Conservation (phyloP, 164 flowering plant genomes). For the Amborella trichopoda region DNA sequence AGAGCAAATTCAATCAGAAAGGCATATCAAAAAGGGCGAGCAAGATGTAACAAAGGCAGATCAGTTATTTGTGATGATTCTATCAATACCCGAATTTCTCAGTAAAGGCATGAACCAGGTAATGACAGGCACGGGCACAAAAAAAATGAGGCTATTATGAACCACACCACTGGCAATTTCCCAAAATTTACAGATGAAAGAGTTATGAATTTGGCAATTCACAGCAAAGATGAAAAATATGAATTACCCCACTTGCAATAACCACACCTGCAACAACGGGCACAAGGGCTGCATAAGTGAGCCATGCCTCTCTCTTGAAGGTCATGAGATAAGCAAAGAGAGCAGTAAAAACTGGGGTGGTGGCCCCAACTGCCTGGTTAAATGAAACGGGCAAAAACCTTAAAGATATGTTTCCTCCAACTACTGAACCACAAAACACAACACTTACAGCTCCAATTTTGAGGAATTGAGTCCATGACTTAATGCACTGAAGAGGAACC, state of each 20-base stretch:
- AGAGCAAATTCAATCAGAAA: too few species aligned
- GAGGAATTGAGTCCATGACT: background rate
- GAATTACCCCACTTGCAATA: constrained; percentile 1
- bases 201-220: background rate
- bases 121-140: too few species aligned
- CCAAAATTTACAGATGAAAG: too few species aligned
- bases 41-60: too few species aligned
- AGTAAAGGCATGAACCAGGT: too few species aligned
- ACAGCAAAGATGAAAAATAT: background rate
- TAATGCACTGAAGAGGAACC: background rate
- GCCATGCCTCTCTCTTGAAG: constrained; percentile 1
- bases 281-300: background rate
- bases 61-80: too few species aligned
- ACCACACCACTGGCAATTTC: too few species aligned
- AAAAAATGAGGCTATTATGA: too few species aligned
- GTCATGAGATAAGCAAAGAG: constrained; percentile 4
- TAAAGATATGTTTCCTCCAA: constrained; percentile 4
- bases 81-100: too few species aligned
- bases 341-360: constrained; percentile 6
- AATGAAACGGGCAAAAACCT: constrained; percentile 5
- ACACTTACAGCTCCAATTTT: background rate
- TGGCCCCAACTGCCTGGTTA: constrained; percentile 7
- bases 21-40: too few species aligned
- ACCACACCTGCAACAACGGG: background rate
- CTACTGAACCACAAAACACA: background rate